Evolutionary conservation across 2,329 filamentous ascomycete genomes (phyloP).

Genomic region (Diaporthe sp.): DNA sequence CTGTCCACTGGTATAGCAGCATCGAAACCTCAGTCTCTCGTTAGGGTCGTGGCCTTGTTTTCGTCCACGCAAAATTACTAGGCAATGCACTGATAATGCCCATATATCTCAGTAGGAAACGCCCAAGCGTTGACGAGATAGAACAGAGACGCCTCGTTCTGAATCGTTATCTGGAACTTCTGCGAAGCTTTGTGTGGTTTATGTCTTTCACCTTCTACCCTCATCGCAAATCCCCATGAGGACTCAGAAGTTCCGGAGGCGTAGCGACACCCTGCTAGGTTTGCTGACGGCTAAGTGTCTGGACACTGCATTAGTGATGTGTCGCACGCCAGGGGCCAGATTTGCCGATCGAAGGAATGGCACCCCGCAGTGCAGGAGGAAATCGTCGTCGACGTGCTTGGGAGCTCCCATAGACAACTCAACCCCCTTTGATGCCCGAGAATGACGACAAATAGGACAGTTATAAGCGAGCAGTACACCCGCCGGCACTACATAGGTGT

Average conservation of each 20-base stretch:
- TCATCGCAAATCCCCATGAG: background rate
- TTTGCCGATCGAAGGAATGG: background rate
- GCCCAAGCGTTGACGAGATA: background rate
- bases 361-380: slow-evolving; percentile 6
- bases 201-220: background rate
- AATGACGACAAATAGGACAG: background rate
- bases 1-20: background rate
- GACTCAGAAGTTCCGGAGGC: background rate
- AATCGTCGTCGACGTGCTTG: background rate
- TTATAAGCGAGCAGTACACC: background rate
- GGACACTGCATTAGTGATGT: slow-evolving; percentile 8
- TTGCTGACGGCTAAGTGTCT: background rate
- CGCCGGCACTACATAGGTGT: background rate
- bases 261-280: background rate
- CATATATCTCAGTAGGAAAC: background rate
- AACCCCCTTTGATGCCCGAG: background rate
- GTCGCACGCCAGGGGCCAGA: background rate
- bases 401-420: background rate
- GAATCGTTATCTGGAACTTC: background rate
- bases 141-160: background rate
- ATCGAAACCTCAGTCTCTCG: background rate
- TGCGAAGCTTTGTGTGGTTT: background rate
- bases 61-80: too few relatives aligned
- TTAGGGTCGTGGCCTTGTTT: background rate
- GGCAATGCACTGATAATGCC: background rate